A percentile compares a stretch with the other conserved stretches of the same genome.
Evolutionary conservation across 2,329 filamentous ascomycete genomes (phyloP).

Genomic region (Exophiala dermatitidis): DNA sequence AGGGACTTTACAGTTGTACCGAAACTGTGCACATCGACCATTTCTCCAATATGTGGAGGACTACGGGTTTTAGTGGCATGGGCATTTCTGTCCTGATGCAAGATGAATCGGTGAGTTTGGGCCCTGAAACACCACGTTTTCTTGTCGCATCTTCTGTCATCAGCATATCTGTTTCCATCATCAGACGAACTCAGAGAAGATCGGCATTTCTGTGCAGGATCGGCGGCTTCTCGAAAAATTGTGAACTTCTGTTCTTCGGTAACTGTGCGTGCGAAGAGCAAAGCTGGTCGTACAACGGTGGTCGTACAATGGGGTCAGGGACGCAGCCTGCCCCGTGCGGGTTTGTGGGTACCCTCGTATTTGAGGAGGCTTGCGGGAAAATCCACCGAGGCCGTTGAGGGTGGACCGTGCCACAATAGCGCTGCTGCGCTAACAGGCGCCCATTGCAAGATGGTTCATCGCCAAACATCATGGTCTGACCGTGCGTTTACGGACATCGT

Average conservation of each 20-base stretch:
- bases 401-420: not conserved
- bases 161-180: not conserved
- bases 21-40: too few relatives aligned
- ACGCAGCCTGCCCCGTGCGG: not conserved
- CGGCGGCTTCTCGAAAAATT: not conserved
- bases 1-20: too few relatives aligned
- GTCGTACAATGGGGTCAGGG: not conserved
- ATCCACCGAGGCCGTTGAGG: not conserved
- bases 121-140: not conserved
- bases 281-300: not conserved
- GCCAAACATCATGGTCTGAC: not conserved
- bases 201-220: not conserved
- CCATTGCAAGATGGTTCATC: not conserved
- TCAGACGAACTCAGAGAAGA: not conserved
- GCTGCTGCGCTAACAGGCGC: not conserved
- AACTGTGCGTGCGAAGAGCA: not conserved
- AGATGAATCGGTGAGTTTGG: not conserved
- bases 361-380: not conserved
- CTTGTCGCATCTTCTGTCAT: not conserved
- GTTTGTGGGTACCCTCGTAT: not conserved
- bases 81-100: not conserved
- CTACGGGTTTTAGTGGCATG: not conserved
- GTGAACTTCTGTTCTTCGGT: not conserved
- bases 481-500: not conserved
- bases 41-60: not conserved